Base-by-base conservation (phyloP, 306 rosid genomes). In the Prunus kanzakura region DNA sequence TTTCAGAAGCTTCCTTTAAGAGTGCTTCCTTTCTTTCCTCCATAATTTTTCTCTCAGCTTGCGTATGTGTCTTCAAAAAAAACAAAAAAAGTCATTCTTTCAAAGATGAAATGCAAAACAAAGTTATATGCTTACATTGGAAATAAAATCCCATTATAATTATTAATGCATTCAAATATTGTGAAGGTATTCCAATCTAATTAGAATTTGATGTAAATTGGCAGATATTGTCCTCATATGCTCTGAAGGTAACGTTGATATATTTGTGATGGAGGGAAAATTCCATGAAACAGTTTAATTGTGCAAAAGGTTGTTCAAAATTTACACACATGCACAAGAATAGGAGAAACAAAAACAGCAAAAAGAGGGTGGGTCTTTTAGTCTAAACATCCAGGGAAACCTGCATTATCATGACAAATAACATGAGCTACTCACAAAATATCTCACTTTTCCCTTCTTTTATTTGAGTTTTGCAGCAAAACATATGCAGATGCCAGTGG, bases 21-120 rank as follows among this genome's bases (percentile, higher is more conserved):
- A 91, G 69, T 55, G 86, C 82, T 67, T 79, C 80, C 83, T 86
- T 91, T 85, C 87, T 81, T 83, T 71, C 87, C 77, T 87, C 93
- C 88, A 74, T 76, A 50, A 89, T 82, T 80, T 89, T 91, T 77
- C 85, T 78, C 84, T 91, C 90, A 8, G 90, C 96, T 87, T 89
- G 96, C 76, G 89, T 89, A 66, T 87, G 92, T 47, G 96, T 91
- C 96, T 91, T 73, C 20, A 79, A 80, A 58, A 46, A 10, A 4
- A 6, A 13, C 1, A 35, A 25, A 67, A 19, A 32, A 16, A 51
- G 30, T 71, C 12, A 72, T 38, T 13, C 12, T n/a, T 35, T 7
- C 18, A 71, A 20, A 14, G 61, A 69, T 16, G 32, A n/a, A 19
- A 70, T 70, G 22, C 63, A 8, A 54, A 71, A 30, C 8, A 25